A percentile compares a stretch with the other conserved stretches of the same genome.
Conservation (phyloP, 2,329 filamentous ascomycete species). For the Amylocarpus encephaloides region DNA sequence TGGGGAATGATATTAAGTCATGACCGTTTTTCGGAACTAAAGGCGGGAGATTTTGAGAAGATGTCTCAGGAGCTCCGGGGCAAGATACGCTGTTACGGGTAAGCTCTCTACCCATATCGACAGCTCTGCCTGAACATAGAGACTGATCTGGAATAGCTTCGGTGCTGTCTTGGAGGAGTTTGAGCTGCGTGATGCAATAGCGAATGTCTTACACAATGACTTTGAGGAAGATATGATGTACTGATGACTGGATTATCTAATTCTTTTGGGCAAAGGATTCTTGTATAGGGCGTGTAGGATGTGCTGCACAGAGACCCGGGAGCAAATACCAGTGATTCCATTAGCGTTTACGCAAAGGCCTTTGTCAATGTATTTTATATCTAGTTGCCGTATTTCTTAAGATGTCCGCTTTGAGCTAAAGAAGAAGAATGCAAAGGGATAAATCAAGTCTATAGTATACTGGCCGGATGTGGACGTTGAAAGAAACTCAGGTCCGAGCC, state of each 20-base stretch:
- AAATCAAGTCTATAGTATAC: no score
- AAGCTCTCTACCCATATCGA: slow-evolving; percentile 34
- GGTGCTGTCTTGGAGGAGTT: slow-evolving; percentile 66
- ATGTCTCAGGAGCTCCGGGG: slow-evolving; percentile 67
- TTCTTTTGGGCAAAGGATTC: not conserved
- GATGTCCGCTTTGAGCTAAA: no score
- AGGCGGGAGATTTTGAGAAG: slow-evolving; percentile 59
- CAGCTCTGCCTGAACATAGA: not conserved
- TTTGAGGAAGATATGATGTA: slow-evolving; percentile 7
- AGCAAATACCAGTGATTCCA: no score
- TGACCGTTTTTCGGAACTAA: slow-evolving; percentile 61
- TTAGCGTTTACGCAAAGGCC: no score
- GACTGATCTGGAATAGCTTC: slow-evolving; percentile 41
- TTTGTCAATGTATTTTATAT: no score
- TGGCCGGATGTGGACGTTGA: no score
- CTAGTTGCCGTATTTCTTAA: no score
- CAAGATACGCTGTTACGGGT: slow-evolving; percentile 93
- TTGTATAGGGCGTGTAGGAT: not conserved
- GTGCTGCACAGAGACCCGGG: not conserved
- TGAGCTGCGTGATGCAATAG: slow-evolving; percentile 38
- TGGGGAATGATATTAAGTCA: slow-evolving; percentile 77
- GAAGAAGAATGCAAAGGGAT: no score
- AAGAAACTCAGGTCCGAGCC: no score
- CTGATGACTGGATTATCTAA: not conserved
- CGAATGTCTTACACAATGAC: slow-evolving; percentile 26